A percentile compares a stretch with the other conserved stretches of the same genome.
Evolutionary conservation across 1,284 basidiomycete genomes (phyloP).

Genomic region (Austroboletus olivaceoglutinosus): DNA sequence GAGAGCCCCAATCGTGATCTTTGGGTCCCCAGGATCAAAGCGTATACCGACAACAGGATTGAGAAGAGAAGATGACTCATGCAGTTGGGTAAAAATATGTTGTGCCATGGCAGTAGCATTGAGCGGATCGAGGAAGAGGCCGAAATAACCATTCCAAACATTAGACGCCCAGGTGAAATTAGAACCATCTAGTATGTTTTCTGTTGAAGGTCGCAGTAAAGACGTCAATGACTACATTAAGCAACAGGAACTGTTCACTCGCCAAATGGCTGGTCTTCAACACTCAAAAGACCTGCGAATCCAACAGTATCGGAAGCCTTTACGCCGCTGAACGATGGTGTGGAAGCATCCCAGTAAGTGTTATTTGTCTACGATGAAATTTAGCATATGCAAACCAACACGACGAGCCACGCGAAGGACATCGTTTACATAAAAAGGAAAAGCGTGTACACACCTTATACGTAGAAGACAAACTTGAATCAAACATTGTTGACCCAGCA

Average conservation of each 20-base stretch:
- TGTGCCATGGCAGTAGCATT: slow-evolving; percentile 10
- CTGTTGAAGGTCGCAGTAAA: slow-evolving; percentile 6
- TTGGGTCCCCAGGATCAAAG: slow-evolving; percentile 30
- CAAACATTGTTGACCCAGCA: slow-evolving; percentile 21
- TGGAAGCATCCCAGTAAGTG: slow-evolving; percentile 13
- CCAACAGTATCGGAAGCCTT: slow-evolving; percentile 18
- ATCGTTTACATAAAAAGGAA: no score
- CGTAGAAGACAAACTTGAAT: slow-evolving; percentile 26
- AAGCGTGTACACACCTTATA: slow-evolving; percentile 21
- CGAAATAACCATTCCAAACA: slow-evolving; percentile 26
- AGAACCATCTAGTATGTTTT: slow-evolving; percentile 23
- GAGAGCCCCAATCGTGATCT: slow-evolving; percentile 32
- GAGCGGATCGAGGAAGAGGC: slow-evolving; percentile 26
- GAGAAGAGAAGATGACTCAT: slow-evolving; percentile 25
- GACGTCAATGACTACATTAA: not conserved
- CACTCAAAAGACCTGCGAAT: slow-evolving; percentile 25
- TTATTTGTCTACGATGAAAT: slow-evolving; percentile 15
- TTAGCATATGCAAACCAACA: not conserved
- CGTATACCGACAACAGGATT: slow-evolving; percentile 33
- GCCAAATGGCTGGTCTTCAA: slow-evolving; percentile 18
- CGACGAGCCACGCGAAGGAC: no score
- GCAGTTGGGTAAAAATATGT: slow-evolving; percentile 19
- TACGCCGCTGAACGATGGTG: slow-evolving; percentile 19
- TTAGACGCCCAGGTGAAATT: not conserved
- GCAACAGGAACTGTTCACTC: not conserved